Percentiles rank a stretch among this genome's conserved stretches.
phyloP scores from a whole-genome alignment of 805 yeast genomes.

The Metschnikowia orientalis region DNA sequence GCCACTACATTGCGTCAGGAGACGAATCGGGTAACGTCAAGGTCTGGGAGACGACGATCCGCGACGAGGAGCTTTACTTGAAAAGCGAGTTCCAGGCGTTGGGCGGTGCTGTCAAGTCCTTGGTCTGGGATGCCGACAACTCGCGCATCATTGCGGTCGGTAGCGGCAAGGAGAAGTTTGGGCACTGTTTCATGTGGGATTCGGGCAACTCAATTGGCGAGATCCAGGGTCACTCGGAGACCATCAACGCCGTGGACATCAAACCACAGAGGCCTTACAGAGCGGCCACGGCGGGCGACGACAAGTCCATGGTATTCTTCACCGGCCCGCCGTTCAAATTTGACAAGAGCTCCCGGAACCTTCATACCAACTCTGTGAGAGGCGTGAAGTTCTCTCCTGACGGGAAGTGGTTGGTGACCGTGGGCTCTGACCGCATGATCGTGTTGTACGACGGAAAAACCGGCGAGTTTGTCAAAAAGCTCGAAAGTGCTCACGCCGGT shows the following conservation, averaged over 20 bases:
- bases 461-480: slow-evolving; percentile 63
- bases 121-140: slow-evolving; percentile 91
- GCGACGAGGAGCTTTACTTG: slow-evolving; percentile 45
- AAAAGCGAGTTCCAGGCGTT: slow-evolving; percentile 81
- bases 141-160: slow-evolving; percentile 90
- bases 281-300: slow-evolving; percentile 91
- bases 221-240: slow-evolving; percentile 84
- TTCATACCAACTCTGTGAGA: slow-evolving; percentile 73
- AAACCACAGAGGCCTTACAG: slow-evolving; percentile 86
- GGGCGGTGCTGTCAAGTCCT: slow-evolving; percentile 73
- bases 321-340: slow-evolving; percentile 96
- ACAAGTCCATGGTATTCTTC: slow-evolving; percentile 75
- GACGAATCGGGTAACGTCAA: slow-evolving; percentile 87
- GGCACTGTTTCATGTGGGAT: slow-evolving; percentile 90
- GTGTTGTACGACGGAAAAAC: slow-evolving; percentile 82
- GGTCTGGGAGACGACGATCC: slow-evolving; percentile 66
- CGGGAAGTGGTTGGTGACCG: slow-evolving; percentile 71
- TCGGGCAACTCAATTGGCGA: slow-evolving; percentile 97
- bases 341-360: slow-evolving; percentile 61
- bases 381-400: slow-evolving; percentile 81
- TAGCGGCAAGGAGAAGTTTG: slow-evolving; percentile 85
- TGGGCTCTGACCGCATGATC: slow-evolving; percentile 78
- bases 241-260: slow-evolving; percentile 78
- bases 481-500: slow-evolving; percentile 60
- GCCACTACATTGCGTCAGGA: slow-evolving; percentile 86